These are phyloP conservation scores for Castanea sativa DNA, from an alignment of 306 rosid species.

Conservation along the genomic window DNA sequence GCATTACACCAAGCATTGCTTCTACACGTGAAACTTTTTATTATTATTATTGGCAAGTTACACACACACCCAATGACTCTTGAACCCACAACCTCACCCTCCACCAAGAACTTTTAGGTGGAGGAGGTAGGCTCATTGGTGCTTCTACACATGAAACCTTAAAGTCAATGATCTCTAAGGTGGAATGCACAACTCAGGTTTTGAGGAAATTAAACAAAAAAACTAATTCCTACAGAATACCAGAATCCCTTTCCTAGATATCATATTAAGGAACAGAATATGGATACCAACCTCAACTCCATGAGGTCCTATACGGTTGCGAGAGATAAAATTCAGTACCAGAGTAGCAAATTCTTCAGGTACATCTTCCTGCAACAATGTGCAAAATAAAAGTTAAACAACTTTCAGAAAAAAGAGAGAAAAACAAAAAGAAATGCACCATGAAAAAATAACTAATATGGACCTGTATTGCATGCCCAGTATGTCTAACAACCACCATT, in stretches of 20 bases:
- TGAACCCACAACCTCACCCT: no score
- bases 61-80: no score
- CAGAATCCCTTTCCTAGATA: background rate
- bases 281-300: conserved; percentile 76
- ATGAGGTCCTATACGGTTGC: conserved; percentile 76
- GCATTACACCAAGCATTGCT: background rate
- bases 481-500: conserved; percentile 79
- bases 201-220: background rate
- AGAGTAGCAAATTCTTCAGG: conserved; percentile 85
- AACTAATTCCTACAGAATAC: background rate
- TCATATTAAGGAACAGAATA: conserved; percentile 9
- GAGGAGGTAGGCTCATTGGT: no score
- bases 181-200: background rate
- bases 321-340: conserved; percentile 69
- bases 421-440: background rate
- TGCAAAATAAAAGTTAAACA: background rate
- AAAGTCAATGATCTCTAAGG: background rate
- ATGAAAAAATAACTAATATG: conserved; percentile 6
- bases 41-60: no score
- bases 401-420: conserved; percentile 7
- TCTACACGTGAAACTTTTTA: no score
- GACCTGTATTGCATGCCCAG: conserved; percentile 98
- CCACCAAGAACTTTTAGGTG: no score
- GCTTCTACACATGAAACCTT: background rate
- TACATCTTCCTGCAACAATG: conserved; percentile 73